Percentiles rank a stretch among this genome's conserved stretches.
These are phyloP conservation scores for Arthromyces matolae DNA, from an alignment of 768 basidiomycete species.

Conservation along the genomic window DNA sequence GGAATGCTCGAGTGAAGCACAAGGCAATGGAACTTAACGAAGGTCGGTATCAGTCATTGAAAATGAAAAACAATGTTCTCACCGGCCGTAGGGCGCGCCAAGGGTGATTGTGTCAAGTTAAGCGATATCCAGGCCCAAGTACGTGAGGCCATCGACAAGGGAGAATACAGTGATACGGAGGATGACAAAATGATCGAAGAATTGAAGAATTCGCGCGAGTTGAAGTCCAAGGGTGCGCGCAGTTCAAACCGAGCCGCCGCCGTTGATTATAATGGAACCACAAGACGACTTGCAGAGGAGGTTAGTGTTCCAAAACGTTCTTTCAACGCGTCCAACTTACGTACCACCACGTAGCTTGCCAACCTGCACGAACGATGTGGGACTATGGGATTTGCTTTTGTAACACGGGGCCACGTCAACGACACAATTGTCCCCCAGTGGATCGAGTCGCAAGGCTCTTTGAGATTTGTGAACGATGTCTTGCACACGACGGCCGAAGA, in stretches of 20 bases:
- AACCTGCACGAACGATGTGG: too few relatives aligned
- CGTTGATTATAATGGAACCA: background rate
- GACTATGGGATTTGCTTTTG: background rate
- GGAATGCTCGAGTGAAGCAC: background rate
- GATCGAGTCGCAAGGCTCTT: background rate
- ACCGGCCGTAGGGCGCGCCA: background rate
- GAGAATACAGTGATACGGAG: background rate
- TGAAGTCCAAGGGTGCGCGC: background rate
- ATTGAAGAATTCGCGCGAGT: background rate
- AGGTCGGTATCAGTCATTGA: background rate
- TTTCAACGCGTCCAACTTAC: background rate
- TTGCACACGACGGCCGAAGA: background rate
- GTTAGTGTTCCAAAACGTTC: background rate
- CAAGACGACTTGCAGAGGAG: background rate
- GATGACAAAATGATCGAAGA: background rate
- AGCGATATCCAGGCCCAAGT: too few relatives aligned
- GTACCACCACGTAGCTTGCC: background rate
- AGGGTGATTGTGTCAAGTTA: background rate
- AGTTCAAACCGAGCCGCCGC: background rate
- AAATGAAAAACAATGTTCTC: background rate
- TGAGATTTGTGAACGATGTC: background rate
- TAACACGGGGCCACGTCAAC: background rate
- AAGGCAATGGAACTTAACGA: background rate
- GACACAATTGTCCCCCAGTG: background rate
- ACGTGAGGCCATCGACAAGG: background rate